A percentile compares a stretch with the other conserved stretches of the same genome.
Conservation (phyloP, 768 basidiomycete genomes). For the Suillus subaureus region DNA sequence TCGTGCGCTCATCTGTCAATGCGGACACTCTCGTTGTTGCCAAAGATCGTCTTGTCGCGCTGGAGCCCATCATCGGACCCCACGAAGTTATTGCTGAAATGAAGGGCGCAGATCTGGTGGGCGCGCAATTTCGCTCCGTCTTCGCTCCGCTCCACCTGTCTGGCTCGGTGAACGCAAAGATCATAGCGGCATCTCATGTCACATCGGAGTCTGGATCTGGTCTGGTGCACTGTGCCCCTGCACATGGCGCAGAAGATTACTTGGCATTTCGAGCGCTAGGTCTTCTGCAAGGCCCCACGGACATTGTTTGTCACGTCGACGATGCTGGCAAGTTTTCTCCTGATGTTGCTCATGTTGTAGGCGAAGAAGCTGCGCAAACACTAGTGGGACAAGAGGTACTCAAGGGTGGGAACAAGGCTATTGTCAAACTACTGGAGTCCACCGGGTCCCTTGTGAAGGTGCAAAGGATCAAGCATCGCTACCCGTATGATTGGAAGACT, state of each 20-base stretch:
- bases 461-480: constrained; percentile 79
- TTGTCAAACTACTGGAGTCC: constrained; percentile 63
- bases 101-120: constrained; percentile 53
- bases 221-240: constrained; percentile 93
- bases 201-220: constrained; percentile 90
- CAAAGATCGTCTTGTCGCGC: constrained; percentile 47
- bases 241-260: constrained; percentile 94
- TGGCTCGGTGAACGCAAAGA: constrained; percentile 26
- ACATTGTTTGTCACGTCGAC: constrained; percentile 83
- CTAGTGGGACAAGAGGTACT: constrained; percentile 76
- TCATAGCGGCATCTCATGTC: constrained; percentile 78
- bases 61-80: constrained; percentile 28
- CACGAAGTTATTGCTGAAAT: constrained; percentile 23
- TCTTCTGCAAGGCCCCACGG: constrained; percentile 40
- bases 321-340: constrained; percentile 69
- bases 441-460: constrained; percentile 60
- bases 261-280: constrained; percentile 63
- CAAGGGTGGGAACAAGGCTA: constrained; percentile 63
- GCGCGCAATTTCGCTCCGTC: constrained; percentile 58
- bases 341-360: constrained; percentile 59
- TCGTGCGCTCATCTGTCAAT: constrained; percentile 41
- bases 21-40: constrained; percentile 48
- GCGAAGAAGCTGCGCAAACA: constrained; percentile 42
- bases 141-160: constrained; percentile 44
- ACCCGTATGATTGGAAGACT: constrained; percentile 98